Percentiles rank a stretch among this genome's conserved stretches.
Conservation (phyloP, 2,329 filamentous ascomycete genomes). For the Neopestalotiopsis sp. region DNA sequence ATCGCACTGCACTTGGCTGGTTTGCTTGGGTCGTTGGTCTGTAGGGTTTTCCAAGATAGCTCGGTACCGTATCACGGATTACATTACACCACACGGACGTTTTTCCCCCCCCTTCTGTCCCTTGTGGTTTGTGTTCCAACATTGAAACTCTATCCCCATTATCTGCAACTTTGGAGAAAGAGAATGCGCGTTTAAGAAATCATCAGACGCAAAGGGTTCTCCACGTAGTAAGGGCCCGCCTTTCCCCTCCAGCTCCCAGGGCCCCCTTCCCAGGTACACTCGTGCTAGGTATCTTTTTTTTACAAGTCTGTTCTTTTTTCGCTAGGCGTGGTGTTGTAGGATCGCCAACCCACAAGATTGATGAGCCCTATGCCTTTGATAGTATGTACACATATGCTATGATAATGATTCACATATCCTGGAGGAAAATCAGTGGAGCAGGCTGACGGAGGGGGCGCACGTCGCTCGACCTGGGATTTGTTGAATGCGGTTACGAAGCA, state of each 20-base stretch:
- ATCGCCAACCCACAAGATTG: no score
- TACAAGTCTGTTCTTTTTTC: no score
- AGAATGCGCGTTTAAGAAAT: background rate
- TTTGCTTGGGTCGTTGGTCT: background rate
- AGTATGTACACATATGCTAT: background rate
- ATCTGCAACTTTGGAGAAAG: background rate
- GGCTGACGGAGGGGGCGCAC: background rate
- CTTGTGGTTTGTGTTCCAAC: background rate
- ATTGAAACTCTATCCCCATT: background rate
- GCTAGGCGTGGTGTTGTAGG: no score
- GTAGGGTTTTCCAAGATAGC: background rate
- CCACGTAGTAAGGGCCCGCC: no score
- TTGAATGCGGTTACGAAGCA: background rate
- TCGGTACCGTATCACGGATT: background rate
- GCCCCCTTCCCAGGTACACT: no score
- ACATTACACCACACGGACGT: background rate
- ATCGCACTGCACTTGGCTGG: no score
- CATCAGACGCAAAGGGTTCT: no score
- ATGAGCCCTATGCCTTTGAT: background rate
- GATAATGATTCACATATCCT: background rate
- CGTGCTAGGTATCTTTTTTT: no score
- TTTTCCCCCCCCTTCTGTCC: background rate
- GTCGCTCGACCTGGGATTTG: background rate
- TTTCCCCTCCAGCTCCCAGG: no score
- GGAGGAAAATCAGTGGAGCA: background rate